These are phyloP conservation scores for Coniochaeta sp. DNA, from an alignment of 2,329 filamentous ascomycete species.

Conservation along the genomic window DNA sequence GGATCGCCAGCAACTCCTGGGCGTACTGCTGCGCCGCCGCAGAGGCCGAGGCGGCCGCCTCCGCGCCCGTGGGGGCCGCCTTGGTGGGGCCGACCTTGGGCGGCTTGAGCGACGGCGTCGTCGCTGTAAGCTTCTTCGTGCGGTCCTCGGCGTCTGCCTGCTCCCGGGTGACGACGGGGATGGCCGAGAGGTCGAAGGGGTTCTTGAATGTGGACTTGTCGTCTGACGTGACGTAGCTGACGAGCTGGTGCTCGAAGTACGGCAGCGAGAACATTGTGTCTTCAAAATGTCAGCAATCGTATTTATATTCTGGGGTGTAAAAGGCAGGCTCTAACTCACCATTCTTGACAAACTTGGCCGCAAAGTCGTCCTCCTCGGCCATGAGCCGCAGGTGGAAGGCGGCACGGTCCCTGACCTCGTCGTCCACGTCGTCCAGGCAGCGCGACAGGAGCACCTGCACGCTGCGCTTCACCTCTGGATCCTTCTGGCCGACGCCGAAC, in stretches of 20 bases:
- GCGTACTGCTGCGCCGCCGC: constrained; percentile 84
- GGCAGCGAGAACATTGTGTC: constrained; percentile 94
- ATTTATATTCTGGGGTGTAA: not conserved
- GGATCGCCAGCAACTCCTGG: constrained; percentile 78
- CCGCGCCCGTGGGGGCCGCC: constrained; percentile 56
- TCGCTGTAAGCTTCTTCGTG: constrained; percentile 92
- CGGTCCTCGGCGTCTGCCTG: constrained; percentile 94
- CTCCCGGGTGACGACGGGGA: constrained; percentile 90
- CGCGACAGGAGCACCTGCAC: constrained; percentile 86
- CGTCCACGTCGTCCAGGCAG: constrained; percentile 93
- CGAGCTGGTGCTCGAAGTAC: constrained; percentile 92
- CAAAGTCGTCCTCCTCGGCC: constrained; percentile 83
- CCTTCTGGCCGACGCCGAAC: constrained; percentile 94
- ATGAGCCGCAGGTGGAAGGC: constrained; percentile 89
- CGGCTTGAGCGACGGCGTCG: constrained; percentile 88
- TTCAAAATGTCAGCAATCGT: constrained; percentile 22
- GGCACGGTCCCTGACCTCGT: constrained; percentile 93
- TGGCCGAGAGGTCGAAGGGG: constrained; percentile 84
- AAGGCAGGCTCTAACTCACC: constrained; percentile 40
- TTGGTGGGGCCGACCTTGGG: constrained; percentile 76
- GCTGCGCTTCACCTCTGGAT: constrained; percentile 92
- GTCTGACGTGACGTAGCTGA: constrained; percentile 93
- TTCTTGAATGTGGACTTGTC: constrained; percentile 77
- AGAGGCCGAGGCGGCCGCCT: constrained; percentile 68
- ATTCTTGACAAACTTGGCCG: constrained; percentile 85